A percentile compares a stretch with the other conserved stretches of the same genome.
Conservation (phyloP, 495 filamentous ascomycete genomes). For the Platismatia glauca region DNA sequence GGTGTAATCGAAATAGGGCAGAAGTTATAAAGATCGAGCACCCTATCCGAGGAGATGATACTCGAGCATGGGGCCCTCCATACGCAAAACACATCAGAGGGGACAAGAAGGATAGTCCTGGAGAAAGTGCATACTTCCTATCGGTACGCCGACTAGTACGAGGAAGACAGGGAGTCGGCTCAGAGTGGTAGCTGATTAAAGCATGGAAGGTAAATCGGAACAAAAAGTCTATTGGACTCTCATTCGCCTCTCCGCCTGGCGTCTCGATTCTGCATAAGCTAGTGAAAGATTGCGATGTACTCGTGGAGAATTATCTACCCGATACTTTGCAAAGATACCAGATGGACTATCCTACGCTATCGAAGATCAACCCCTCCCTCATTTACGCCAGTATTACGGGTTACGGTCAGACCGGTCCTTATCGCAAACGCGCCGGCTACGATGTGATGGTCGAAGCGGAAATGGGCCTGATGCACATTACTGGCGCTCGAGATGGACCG, state of each 20-base stretch:
- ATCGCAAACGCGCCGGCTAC: conserved; percentile 81
- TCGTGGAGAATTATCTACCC: conserved; percentile 96
- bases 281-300: conserved; percentile 74
- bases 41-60: conserved; percentile 85
- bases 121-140: conserved; percentile 93
- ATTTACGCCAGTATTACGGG: conserved; percentile 65
- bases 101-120: conserved; percentile 57
- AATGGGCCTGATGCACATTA: conserved; percentile 98
- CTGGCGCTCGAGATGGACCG: conserved; percentile 73
- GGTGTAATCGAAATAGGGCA: conserved; percentile 50
- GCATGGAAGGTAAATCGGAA: conserved; percentile 75
- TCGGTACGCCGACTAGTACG: conserved; percentile 45
- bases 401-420: conserved; percentile 89
- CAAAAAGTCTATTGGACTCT: conserved; percentile 88
- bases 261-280: conserved; percentile 80
- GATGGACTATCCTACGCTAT: conserved; percentile 74
- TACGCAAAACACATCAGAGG: conserved; percentile 66
- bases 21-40: conserved; percentile 98
- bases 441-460: conserved; percentile 99
- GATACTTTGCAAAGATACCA: conserved; percentile 83
- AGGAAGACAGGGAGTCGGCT: background rate
- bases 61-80: conserved; percentile 90
- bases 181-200: background rate
- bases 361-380: conserved; percentile 64
- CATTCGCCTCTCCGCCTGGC: conserved; percentile 75